Conservation (phyloP, 192 early-diverging fungal genomes). For the Umbelopsis sp. region DNA sequence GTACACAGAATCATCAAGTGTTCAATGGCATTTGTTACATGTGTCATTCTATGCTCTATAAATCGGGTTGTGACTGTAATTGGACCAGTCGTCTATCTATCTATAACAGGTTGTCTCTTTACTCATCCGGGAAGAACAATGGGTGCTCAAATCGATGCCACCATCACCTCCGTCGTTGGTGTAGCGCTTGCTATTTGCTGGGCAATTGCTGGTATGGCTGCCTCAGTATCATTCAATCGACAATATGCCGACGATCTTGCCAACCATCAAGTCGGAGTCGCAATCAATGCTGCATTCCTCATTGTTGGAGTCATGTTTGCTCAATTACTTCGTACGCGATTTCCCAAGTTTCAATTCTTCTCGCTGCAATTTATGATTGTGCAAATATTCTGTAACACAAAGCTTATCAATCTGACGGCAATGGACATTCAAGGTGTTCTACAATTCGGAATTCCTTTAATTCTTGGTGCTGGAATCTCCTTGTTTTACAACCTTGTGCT, state of each 20-base stretch:
- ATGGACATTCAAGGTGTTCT: constrained; percentile 17
- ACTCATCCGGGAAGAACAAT: constrained; percentile 49
- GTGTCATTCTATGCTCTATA: constrained; percentile 40
- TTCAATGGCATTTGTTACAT: constrained; percentile 36
- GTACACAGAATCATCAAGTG: constrained; percentile 48
- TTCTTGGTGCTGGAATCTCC: constrained; percentile 43
- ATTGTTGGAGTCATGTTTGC: constrained; percentile 46
- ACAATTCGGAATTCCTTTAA: constrained; percentile 39
- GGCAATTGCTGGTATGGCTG: constrained; percentile 39
- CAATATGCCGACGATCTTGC: constrained; percentile 1
- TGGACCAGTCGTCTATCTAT: constrained; percentile 34
- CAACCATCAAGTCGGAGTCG: constrained; percentile 31
- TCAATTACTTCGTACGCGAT: constrained; percentile 37
- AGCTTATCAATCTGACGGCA: not conserved
- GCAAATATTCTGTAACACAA: constrained; percentile 46
- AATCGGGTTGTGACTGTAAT: constrained; percentile 17
- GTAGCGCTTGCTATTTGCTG: constrained; percentile 36
- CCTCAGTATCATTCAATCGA: constrained; percentile 36
- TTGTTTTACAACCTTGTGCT: constrained; percentile 41
- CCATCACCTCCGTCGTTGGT: constrained; percentile 45
- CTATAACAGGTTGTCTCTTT: constrained; percentile 42
- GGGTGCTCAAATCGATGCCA: constrained; percentile 52
- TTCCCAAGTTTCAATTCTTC: constrained; percentile 47
- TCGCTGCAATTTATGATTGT: constrained; percentile 50
- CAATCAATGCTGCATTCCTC: constrained; percentile 40